These are phyloP conservation scores for Oryza longistaminata DNA, from an alignment of 176 grass and related monocot genomes.

Conservation along the genomic window DNA sequence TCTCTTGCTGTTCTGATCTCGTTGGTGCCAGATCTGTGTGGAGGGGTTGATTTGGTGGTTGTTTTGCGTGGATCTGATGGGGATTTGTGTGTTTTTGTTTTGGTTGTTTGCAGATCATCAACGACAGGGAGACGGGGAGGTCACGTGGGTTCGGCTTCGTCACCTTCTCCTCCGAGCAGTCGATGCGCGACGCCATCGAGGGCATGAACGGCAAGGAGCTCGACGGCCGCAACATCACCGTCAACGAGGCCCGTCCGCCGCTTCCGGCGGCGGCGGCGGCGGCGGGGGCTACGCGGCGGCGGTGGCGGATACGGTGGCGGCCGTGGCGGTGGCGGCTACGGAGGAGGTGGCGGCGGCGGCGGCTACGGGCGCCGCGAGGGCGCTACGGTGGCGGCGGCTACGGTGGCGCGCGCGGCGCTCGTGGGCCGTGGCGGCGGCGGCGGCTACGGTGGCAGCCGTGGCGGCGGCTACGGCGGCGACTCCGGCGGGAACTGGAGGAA, in stretches of 20 bases:
- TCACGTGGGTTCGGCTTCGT: conserved; percentile 91
- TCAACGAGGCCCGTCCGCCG: conserved; percentile 90
- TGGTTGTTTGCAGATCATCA: conserved; percentile 59
- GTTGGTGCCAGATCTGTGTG: neutral
- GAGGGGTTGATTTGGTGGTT: neutral
- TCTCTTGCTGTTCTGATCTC: too few relatives aligned
- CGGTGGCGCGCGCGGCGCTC: too few relatives aligned
- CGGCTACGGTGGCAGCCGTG: neutral
- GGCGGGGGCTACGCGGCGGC: neutral
- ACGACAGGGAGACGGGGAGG: conserved; percentile 87
- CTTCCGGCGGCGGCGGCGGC: conserved; percentile 31
- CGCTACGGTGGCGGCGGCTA: neutral
- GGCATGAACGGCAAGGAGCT: conserved; percentile 78
- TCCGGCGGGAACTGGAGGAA: conserved; percentile 66
- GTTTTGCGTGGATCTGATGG: conserved; percentile 7
- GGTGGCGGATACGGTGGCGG: neutral
- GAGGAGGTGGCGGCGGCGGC: conserved; percentile 29
- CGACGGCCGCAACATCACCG: conserved; percentile 85
- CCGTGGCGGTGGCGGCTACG: neutral
- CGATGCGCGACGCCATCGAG: conserved; percentile 89
- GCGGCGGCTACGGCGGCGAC: conserved; percentile 32
- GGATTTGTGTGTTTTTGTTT: neutral
- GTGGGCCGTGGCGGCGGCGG: too few relatives aligned
- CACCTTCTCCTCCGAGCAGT: conserved; percentile 64
- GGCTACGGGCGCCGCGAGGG: conserved; percentile 41